A percentile compares a stretch with the other conserved stretches of the same genome.
phyloP scores from a whole-genome alignment of 305 asterid species.

The Fraxinus baroniana region DNA sequence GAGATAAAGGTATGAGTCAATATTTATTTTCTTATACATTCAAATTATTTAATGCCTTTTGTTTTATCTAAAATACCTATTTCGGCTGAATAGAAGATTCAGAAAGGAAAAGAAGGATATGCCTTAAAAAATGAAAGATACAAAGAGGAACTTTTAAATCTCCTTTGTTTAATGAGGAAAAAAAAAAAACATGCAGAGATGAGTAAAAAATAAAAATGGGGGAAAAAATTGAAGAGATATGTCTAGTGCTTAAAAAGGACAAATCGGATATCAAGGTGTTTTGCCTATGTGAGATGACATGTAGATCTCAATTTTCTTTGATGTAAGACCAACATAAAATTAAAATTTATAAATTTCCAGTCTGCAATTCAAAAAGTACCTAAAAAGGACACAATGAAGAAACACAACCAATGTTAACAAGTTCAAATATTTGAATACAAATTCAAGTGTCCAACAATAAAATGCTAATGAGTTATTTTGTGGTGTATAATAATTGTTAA shows the following conservation, averaged over 20 bases:
- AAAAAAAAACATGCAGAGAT: not conserved
- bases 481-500: not conserved
- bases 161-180: not conserved
- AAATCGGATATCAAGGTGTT: not conserved
- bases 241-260: not conserved
- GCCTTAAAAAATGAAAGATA: not conserved
- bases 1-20: constrained; percentile 73
- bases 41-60: not conserved
- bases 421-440: not conserved
- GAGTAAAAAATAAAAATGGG: not conserved
- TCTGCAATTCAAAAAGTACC: not conserved
- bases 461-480: not conserved
- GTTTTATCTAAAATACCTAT: not conserved
- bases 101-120: not conserved
- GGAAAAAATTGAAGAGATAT: not conserved
- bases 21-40: constrained; percentile 3
- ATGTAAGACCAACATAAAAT: not conserved
- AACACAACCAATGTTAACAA: not conserved
- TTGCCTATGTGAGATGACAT: not conserved
- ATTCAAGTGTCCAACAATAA: not conserved
- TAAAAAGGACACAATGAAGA: not conserved
- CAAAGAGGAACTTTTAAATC: not conserved
- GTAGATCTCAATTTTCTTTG: not conserved
- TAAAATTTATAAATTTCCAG: not conserved
- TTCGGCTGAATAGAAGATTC: not conserved